Conservation (phyloP, 768 basidiomycete species). For the Macrolepiota albuminosa region DNA sequence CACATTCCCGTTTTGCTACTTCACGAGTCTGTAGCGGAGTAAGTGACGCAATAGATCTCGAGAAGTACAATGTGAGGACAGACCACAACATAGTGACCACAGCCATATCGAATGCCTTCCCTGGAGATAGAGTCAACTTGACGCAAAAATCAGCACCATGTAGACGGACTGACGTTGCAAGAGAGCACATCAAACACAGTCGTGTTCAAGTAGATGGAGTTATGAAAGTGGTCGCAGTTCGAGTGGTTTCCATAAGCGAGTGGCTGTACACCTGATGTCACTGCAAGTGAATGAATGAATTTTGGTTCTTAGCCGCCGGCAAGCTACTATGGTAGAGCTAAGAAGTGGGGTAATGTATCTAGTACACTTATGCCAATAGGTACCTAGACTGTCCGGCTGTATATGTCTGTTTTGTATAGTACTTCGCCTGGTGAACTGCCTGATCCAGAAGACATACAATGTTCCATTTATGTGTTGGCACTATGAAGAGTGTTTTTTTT, state of each 20-base stretch:
- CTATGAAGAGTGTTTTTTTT: too few species aligned
- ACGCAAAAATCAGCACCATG: constrained; percentile 11
- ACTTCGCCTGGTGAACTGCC: too few species aligned
- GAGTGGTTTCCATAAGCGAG: background rate
- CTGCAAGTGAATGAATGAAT: background rate
- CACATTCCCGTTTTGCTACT: constrained; percentile 52
- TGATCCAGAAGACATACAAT: too few species aligned
- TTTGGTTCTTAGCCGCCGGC: too few species aligned
- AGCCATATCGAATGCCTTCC: constrained; percentile 72
- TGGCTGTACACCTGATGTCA: constrained; percentile 8
- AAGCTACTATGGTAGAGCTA: too few species aligned
- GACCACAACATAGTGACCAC: constrained; percentile 75
- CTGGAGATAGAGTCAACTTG: constrained; percentile 34
- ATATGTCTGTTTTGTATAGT: too few species aligned
- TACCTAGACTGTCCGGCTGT: too few species aligned
- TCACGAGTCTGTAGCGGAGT: constrained; percentile 38
- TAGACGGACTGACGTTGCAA: constrained; percentile 41
- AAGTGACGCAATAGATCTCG: constrained; percentile 4
- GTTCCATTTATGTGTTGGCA: too few species aligned
- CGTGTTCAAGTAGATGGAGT: background rate
- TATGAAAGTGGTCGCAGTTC: constrained; percentile 6
- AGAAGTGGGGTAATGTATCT: too few species aligned
- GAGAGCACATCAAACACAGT: constrained; percentile 43
- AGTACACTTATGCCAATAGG: too few species aligned
- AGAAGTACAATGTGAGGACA: constrained; percentile 19